A percentile compares a stretch with the other conserved stretches of the same genome.
Conservation (phyloP, 495 filamentous ascomycete species). For the Aspergillus cristatus region DNA sequence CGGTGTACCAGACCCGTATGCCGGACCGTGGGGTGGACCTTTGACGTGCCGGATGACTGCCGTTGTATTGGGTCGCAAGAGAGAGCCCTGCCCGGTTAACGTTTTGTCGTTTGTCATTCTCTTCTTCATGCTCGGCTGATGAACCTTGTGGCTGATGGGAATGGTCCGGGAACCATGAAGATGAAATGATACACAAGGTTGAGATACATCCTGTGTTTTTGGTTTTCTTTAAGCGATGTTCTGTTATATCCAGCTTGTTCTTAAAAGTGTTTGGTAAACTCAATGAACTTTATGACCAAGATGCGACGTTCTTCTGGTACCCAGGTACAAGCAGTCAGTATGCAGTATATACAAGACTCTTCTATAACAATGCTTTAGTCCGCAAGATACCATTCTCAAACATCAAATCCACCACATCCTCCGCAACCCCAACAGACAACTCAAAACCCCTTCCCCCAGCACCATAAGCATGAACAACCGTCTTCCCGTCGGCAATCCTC, state of each 20-base stretch:
- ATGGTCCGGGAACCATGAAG: constrained; percentile 3
- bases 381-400: constrained; percentile 17
- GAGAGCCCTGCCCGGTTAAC: not conserved
- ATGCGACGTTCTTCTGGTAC: not conserved
- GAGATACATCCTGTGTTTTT: constrained; percentile 12
- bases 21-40: constrained; percentile 18
- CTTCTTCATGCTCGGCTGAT: constrained; percentile 5
- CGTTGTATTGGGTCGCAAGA: too few species aligned
- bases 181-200: constrained; percentile 12
- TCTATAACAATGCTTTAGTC: constrained; percentile 21
- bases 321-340: not conserved
- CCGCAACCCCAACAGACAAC: constrained; percentile 33
- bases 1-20: constrained; percentile 14
- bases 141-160: constrained; percentile 3
- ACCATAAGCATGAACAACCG: constrained; percentile 55
- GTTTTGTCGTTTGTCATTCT: constrained; percentile 13
- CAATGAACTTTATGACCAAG: not conserved
- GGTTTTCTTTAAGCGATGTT: not conserved
- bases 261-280: constrained; percentile 12
- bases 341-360: too few species aligned
- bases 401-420: constrained; percentile 28
- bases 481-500: constrained; percentile 13
- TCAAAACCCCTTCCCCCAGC: constrained; percentile 51
- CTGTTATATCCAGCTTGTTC: constrained; percentile 3
- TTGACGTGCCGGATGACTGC: not conserved